A percentile compares a stretch with the other conserved stretches of the same genome.
Evolutionary conservation across 202 grass and related monocot species (phyloP).

Genomic region (Carex arenaria): DNA sequence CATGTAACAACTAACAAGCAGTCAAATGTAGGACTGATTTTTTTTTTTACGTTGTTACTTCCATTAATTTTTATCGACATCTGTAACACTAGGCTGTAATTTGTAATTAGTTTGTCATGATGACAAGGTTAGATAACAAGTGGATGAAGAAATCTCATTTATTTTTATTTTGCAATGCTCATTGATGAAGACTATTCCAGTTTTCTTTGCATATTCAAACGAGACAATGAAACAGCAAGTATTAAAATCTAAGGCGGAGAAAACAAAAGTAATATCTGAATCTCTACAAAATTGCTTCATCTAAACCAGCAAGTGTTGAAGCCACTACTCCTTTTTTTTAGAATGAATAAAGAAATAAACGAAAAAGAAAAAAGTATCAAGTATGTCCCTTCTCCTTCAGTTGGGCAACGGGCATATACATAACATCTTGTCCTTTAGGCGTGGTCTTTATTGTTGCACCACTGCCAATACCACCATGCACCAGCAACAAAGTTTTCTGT

Average conservation of each 20-base stretch:
- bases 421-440: constrained; percentile 27
- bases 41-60: not conserved
- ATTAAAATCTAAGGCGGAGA: not conserved
- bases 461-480: not conserved
- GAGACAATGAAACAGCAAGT: not conserved
- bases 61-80: not conserved
- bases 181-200: not conserved
- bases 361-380: constrained; percentile 9
- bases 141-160: not conserved
- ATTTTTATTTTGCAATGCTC: not conserved
- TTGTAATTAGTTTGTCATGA: not conserved
- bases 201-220: not conserved
- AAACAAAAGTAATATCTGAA: not conserved
- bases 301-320: not conserved
- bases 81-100: not conserved
- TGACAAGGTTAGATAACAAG: not conserved
- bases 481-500: constrained; percentile 36
- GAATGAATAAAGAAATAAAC: not conserved
- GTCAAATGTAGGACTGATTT: not conserved
- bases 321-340: not conserved
- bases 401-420: constrained; percentile 46
- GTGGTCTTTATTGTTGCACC: not conserved
- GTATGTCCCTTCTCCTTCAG: constrained; percentile 36
- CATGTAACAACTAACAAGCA: constrained; percentile 2
- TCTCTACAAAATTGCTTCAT: not conserved